Evolutionary conservation across 139 green algal genomes (phyloP), one percentile per base, ranked within the genome.

Genomic region (Yamagishiella unicocca): DNA sequence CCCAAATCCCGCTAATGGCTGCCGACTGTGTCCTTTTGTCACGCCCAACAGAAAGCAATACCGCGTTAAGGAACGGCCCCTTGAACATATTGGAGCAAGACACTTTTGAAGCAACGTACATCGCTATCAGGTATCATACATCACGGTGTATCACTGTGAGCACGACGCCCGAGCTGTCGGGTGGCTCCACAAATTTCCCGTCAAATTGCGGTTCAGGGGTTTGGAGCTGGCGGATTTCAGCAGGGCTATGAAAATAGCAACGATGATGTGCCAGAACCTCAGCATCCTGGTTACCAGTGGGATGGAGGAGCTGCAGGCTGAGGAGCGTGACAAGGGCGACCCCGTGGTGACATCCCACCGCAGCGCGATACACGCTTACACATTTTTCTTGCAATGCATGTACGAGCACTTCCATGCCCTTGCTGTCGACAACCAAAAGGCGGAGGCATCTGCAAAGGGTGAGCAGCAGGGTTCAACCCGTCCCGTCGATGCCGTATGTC

Each of bases 361-460:
- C 43, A 86, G 64, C 80, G 43, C 64, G 5, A 37, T 86, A 2
- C 80, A 86, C 25, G 80, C 42, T 2, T 86, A 77, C 64, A 21
- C 33, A 10, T 86, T 55, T 33, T 77, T 86, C 43, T 43, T 86
- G 12, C 35, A 72, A 3, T 7, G 21, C 45, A 46, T 86, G 7
- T 27, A 54, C 42, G 25, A 29, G 6, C 35, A 40, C 4, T 22
- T 38, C 12, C 45, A 54, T 14, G n/a, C 19, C 2, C 17, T 9
- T 22, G 43, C 31, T 6, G 2, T 45, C 12, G 42, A 85, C 10
- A 54, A 17, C 31, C 35, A 86, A n/a, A 62, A 75, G 64, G 31
- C 38, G 10, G 68, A 86, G 62, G 46, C 46, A 50, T 37, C 12
- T 12, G 72, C 72, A 17, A 55, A 82, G 35, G 74, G 74, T 67